Evolutionary conservation across 192 early-diverging fungal species (phyloP).

Genomic region (Entrophospora sp.): DNA sequence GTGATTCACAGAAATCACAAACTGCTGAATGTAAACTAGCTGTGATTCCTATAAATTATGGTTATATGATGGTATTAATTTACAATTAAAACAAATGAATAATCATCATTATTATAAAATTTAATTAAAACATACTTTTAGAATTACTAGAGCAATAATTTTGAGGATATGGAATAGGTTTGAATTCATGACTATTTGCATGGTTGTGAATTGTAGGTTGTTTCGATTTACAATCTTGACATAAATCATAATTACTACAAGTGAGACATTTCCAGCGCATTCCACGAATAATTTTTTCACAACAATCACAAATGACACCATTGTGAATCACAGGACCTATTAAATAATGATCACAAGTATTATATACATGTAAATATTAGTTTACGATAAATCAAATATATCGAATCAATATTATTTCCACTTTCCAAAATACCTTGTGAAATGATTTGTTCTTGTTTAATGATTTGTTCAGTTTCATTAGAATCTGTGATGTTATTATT

Average conservation of each 20-base stretch:
- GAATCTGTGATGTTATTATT: too few relatives aligned
- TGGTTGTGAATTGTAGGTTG: slow-evolving; percentile 19
- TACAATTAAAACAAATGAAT: background rate
- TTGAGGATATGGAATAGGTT: slow-evolving; percentile 21
- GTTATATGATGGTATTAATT: background rate
- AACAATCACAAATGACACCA: slow-evolving; percentile 47
- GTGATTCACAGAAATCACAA: slow-evolving; percentile 50
- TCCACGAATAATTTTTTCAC: slow-evolving; percentile 36
- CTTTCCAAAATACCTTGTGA: too few relatives aligned
- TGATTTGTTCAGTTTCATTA: too few relatives aligned
- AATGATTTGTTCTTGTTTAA: too few relatives aligned
- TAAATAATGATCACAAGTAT: background rate
- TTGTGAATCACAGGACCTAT: slow-evolving; percentile 22
- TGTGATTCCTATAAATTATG: background rate
- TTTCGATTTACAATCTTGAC: slow-evolving; percentile 29
- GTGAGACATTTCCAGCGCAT: slow-evolving; percentile 45
- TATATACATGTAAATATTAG: background rate
- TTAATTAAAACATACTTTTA: background rate
- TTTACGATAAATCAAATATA: background rate
- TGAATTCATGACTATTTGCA: slow-evolving; percentile 23
- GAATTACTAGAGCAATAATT: background rate
- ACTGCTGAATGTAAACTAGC: slow-evolving; percentile 19
- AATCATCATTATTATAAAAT: background rate
- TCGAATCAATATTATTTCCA: background rate
- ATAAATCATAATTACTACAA: slow-evolving; percentile 48